Conservation (phyloP, 495 filamentous ascomycete genomes). For the Niebla homalea region DNA sequence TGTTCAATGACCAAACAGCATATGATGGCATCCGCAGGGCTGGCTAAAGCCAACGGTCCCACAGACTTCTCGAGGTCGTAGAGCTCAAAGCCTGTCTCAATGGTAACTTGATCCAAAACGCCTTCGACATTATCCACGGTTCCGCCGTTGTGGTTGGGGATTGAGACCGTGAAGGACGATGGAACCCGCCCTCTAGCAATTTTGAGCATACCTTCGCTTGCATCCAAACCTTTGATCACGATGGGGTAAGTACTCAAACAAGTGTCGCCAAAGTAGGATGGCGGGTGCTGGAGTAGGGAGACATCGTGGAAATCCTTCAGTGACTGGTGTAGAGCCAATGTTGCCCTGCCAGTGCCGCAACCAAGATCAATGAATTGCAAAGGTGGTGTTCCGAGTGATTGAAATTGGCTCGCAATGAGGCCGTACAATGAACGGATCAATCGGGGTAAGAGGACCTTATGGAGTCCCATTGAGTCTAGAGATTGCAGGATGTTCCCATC, state of each 20-base stretch:
- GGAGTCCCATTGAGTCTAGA: neutral
- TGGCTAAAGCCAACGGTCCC: neutral
- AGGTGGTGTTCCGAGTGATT: neutral
- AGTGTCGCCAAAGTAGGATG: neutral
- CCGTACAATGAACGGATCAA: neutral
- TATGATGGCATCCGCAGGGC: neutral
- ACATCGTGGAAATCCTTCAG: neutral
- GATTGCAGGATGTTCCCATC: slow-evolving; percentile 6
- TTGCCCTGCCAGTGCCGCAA: neutral
- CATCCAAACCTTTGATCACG: neutral
- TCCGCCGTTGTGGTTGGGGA: neutral
- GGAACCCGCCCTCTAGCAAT: neutral
- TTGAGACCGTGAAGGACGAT: neutral
- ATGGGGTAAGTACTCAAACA: neutral
- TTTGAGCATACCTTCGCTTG: neutral
- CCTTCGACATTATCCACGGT: neutral
- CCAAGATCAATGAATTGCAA: neutral
- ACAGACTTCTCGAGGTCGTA: neutral
- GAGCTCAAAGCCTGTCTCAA: neutral
- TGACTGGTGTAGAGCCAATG: neutral
- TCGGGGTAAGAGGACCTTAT: neutral
- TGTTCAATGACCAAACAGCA: slow-evolving; percentile 1
- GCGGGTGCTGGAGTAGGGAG: neutral
- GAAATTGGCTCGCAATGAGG: neutral
- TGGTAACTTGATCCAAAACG: no score